A percentile compares a stretch with the other conserved stretches of the same genome.
Conservation (phyloP, 192 early-diverging fungal genomes). For the Piromyces sp. region DNA sequence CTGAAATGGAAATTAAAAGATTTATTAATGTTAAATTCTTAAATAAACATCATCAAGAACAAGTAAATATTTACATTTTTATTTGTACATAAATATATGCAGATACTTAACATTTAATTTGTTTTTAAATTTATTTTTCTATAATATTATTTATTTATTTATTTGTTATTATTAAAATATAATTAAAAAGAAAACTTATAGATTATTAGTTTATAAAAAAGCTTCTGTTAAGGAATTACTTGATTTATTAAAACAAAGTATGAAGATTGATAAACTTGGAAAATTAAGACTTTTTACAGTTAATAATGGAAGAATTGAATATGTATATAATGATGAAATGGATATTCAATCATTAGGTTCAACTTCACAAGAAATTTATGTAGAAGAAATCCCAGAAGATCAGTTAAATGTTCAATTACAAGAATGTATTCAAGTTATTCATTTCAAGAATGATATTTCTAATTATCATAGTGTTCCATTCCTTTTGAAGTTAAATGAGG, state of each 20-base stretch:
- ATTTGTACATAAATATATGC: too few relatives aligned
- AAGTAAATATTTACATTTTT: slow-evolving; percentile 17
- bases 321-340: slow-evolving; percentile 21
- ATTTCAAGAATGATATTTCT: slow-evolving; percentile 51
- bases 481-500: slow-evolving; percentile 33
- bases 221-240: slow-evolving; percentile 24
- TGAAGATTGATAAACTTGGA: slow-evolving; percentile 15
- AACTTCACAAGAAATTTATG: not conserved
- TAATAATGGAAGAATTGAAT: slow-evolving; percentile 47
- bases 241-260: slow-evolving; percentile 23
- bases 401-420: slow-evolving; percentile 12
- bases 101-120: too few relatives aligned
- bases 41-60: slow-evolving; percentile 46
- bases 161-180: too few relatives aligned
- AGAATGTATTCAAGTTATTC: slow-evolving; percentile 45
- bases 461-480: slow-evolving; percentile 73
- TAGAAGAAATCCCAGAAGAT: slow-evolving; percentile 5
- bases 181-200: slow-evolving; percentile 21
- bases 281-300: slow-evolving; percentile 15
- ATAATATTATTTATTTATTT: too few relatives aligned
- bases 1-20: slow-evolving; percentile 68
- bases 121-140: too few relatives aligned
- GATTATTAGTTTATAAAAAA: slow-evolving; percentile 52
- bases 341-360: slow-evolving; percentile 11
- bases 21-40: slow-evolving; percentile 48